Evolutionary conservation across 2,329 filamentous ascomycete genomes (phyloP).

Genomic region (Colletotrichum spaethianum): DNA sequence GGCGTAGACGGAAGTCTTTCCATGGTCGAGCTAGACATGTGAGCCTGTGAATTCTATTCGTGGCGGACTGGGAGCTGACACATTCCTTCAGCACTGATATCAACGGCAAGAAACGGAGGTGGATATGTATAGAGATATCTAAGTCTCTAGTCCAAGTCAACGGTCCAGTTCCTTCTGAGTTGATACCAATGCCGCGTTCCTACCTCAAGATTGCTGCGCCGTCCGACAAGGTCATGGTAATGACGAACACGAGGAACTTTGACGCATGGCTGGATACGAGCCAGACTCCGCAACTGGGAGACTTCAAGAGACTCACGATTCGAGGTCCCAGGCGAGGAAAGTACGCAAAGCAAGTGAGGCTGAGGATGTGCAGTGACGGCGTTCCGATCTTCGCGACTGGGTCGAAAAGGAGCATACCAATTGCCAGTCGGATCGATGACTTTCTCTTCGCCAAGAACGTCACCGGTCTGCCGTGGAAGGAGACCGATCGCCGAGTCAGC

Average conservation of each 20-base stretch:
- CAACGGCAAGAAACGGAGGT: constrained; percentile 25
- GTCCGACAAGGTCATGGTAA: constrained; percentile 17
- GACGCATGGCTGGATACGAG: not conserved
- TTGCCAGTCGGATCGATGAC: constrained; percentile 10
- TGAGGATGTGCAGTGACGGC: constrained; percentile 31
- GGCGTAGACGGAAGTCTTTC: constrained; percentile 6
- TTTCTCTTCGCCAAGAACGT: constrained; percentile 29
- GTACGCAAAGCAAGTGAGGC: constrained; percentile 5
- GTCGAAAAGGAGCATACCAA: constrained; percentile 14
- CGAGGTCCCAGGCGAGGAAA: not conserved
- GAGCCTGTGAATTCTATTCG: not conserved
- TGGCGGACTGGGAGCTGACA: not conserved
- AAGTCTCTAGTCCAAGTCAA: constrained; percentile 13
- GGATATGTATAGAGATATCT: constrained; percentile 30
- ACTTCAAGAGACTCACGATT: not conserved
- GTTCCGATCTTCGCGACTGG: constrained; percentile 28
- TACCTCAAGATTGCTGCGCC: constrained; percentile 35
- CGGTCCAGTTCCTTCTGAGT: constrained; percentile 27
- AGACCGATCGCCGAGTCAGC: constrained; percentile 12
- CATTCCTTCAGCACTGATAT: constrained; percentile 13
- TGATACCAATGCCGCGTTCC: constrained; percentile 30
- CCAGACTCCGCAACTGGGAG: not conserved
- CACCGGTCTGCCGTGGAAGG: constrained; percentile 21
- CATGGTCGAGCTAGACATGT: constrained; percentile 37
- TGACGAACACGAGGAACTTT: not conserved